Percentiles rank a stretch among this genome's conserved stretches.
These are phyloP conservation scores for Immersiella caudata DNA, from an alignment of 495 filamentous ascomycete species.

Conservation along the genomic window DNA sequence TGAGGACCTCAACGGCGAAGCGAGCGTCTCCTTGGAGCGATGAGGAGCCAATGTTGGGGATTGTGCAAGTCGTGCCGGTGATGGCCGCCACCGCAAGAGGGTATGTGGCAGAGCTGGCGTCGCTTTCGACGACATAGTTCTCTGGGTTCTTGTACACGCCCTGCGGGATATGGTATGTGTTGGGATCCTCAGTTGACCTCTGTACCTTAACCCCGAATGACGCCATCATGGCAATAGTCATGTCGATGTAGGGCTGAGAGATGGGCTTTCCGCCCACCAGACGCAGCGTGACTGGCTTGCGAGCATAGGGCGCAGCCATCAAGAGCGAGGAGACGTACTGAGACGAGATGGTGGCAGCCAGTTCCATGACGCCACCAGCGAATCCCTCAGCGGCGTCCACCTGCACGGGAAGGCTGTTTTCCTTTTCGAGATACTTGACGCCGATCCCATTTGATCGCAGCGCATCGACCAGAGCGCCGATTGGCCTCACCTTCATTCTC, in stretches of 20 bases:
- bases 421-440: slow-evolving; percentile 80
- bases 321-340: slow-evolving; percentile 97
- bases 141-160: slow-evolving; percentile 81
- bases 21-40: slow-evolving; percentile 95
- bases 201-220: slow-evolving; percentile 84
- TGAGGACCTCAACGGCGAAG: slow-evolving; percentile 88
- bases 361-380: slow-evolving; percentile 85
- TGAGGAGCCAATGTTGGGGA: slow-evolving; percentile 90
- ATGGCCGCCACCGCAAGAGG: slow-evolving; percentile 94
- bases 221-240: slow-evolving; percentile 98
- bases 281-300: slow-evolving; percentile 85
- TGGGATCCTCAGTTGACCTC: slow-evolving; percentile 60
- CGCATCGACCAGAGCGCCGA: slow-evolving; percentile 91
- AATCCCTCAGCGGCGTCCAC: slow-evolving; percentile 84
- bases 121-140: slow-evolving; percentile 91
- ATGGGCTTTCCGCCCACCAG: slow-evolving; percentile 94
- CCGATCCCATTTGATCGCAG: slow-evolving; percentile 79
- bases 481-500: slow-evolving; percentile 95
- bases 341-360: slow-evolving; percentile 92
- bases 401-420: slow-evolving; percentile 78
- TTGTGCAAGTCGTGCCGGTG: slow-evolving; percentile 89
- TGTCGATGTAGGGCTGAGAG: slow-evolving; percentile 96
- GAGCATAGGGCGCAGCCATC: slow-evolving; percentile 97
- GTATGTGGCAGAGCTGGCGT: slow-evolving; percentile 97
- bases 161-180: slow-evolving; percentile 94